These are phyloP conservation scores for Chrysoporthe deuterocubensis DNA, from an alignment of 2,329 filamentous ascomycete species.

Conservation along the genomic window DNA sequence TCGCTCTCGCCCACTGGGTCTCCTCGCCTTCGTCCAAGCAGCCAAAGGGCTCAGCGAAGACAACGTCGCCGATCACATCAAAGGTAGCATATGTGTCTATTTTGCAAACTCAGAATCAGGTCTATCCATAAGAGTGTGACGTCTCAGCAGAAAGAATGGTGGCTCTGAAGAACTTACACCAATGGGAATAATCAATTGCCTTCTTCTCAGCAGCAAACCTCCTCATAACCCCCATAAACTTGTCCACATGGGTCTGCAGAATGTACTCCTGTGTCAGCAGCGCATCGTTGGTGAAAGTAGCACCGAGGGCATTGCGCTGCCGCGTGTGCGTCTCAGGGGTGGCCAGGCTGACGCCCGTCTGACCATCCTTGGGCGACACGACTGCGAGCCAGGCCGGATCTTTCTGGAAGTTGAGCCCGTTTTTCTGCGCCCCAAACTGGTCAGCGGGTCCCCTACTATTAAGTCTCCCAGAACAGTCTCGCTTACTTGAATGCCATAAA, in stretches of 20 bases:
- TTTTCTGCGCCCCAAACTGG: constrained; percentile 18
- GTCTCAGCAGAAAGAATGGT: background rate
- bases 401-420: constrained; percentile 36
- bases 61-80: constrained; percentile 59
- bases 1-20: constrained; percentile 52
- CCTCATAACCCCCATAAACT: constrained; percentile 31
- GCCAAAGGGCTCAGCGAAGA: constrained; percentile 55
- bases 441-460: background rate
- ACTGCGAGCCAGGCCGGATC: constrained; percentile 34
- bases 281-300: constrained; percentile 35
- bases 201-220: constrained; percentile 20
- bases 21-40: constrained; percentile 53
- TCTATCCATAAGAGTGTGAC: too few relatives aligned
- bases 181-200: constrained; percentile 33
- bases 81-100: constrained; percentile 43
- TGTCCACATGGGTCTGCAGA: constrained; percentile 32
- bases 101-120: constrained; percentile 27
- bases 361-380: constrained; percentile 16
- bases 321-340: constrained; percentile 33
- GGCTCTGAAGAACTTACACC: constrained; percentile 31
- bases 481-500: constrained; percentile 35
- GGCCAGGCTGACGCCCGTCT: constrained; percentile 22
- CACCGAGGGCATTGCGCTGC: constrained; percentile 35
- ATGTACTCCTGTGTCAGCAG: constrained; percentile 33
- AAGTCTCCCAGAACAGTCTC: fast-evolving